phyloP scores from a whole-genome alignment of 495 filamentous ascomycete species.

The Penicillium verhagenii region DNA sequence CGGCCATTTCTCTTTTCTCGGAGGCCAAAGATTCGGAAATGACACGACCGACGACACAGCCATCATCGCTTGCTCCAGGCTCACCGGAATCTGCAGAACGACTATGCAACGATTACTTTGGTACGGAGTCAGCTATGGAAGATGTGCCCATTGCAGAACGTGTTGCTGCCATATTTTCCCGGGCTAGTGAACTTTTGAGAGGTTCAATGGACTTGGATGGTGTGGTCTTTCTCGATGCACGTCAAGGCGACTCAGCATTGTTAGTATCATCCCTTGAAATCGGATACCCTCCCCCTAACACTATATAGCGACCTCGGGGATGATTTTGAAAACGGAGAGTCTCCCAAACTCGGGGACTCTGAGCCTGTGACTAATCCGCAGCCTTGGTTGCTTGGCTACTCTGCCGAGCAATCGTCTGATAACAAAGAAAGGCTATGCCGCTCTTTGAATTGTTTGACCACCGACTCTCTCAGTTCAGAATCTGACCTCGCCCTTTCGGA shows the following conservation, averaged over 20 bases:
- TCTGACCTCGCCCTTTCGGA: background rate
- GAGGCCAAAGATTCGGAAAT: background rate
- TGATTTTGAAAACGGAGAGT: background rate
- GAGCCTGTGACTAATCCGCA: background rate
- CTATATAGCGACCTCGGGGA: slow-evolving; percentile 4
- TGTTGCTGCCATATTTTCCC: slow-evolving; percentile 31
- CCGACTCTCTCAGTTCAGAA: background rate
- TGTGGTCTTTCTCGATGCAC: slow-evolving; percentile 40
- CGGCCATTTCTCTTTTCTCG: slow-evolving; percentile 3
- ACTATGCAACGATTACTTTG: background rate
- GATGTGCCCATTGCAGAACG: slow-evolving; percentile 9
- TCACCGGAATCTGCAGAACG: slow-evolving; percentile 5
- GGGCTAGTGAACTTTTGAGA: slow-evolving; percentile 38
- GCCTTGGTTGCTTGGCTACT: background rate
- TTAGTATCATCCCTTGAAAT: slow-evolving; percentile 4
- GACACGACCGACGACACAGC: background rate
- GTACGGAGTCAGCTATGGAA: background rate
- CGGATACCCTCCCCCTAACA: background rate
- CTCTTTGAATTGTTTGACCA: background rate
- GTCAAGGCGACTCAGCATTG: slow-evolving; percentile 24
- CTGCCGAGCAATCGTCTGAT: background rate
- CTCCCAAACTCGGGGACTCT: background rate
- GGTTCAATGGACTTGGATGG: slow-evolving; percentile 45
- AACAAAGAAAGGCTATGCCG: background rate
- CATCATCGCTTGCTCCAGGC: slow-evolving; percentile 7